Percentiles rank a stretch among this genome's conserved stretches.
Conservation (phyloP, 2,329 filamentous ascomycete species). For the Phialophora tarda region DNA sequence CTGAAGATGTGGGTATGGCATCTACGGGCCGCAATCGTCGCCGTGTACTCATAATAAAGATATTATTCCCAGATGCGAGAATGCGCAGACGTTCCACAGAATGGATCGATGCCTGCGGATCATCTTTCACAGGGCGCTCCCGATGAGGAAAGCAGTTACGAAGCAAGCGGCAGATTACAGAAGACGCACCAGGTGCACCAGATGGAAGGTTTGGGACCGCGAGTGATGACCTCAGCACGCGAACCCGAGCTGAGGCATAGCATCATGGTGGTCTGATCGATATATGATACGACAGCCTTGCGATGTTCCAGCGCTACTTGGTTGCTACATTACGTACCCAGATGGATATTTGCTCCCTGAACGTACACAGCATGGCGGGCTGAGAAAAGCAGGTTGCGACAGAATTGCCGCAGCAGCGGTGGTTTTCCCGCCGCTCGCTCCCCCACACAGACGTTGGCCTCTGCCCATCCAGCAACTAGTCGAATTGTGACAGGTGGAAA, state of each 20-base stretch:
- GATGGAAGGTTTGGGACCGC: not conserved
- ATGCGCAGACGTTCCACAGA: slow-evolving; percentile 10
- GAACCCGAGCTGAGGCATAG: not conserved
- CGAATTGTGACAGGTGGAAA: not conserved
- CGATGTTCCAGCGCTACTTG: not conserved
- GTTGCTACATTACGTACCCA: not conserved
- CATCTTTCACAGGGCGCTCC: not conserved
- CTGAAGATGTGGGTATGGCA: slow-evolving; percentile 28
- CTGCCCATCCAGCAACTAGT: not conserved
- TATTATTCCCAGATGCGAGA: slow-evolving; percentile 14
- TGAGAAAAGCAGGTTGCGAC: not conserved
- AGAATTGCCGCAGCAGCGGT: not conserved
- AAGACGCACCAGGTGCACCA: not conserved
- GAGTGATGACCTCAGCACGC: slow-evolving; percentile 18
- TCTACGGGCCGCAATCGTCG: slow-evolving; percentile 28
- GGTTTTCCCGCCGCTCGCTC: not conserved
- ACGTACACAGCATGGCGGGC: not conserved
- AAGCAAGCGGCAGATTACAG: slow-evolving; percentile 19
- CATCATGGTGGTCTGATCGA: slow-evolving; percentile 18
- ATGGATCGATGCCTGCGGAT: not conserved
- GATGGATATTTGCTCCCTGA: not conserved
- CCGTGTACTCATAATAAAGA: slow-evolving; percentile 37
- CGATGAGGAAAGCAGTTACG: slow-evolving; percentile 20
- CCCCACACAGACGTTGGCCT: not conserved
- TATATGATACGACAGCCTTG: slow-evolving; percentile 14